Percentiles rank a stretch among this genome's conserved stretches.
phyloP scores from a whole-genome alignment of 495 filamentous ascomycete genomes.

The Podospora tetraspora region DNA sequence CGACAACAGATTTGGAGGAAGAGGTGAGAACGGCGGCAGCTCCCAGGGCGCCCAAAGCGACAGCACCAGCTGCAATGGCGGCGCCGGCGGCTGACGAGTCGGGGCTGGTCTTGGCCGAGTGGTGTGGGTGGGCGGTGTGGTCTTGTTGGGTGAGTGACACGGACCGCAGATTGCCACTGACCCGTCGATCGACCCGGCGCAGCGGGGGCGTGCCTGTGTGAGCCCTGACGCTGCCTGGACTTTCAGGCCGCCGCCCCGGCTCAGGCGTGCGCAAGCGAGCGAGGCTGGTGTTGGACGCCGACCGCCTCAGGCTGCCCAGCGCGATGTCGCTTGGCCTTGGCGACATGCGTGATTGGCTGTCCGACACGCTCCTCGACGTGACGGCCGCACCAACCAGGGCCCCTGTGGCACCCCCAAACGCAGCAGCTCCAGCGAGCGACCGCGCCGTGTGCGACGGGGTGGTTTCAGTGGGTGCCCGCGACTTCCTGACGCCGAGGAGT shows the following conservation, averaged over 20 bases:
- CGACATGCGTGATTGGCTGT: slow-evolving; percentile 23
- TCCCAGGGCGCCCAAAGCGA: slow-evolving; percentile 30
- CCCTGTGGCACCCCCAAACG: slow-evolving; percentile 10
- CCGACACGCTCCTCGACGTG: slow-evolving; percentile 17
- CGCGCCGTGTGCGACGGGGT: slow-evolving; percentile 1
- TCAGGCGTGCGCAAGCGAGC: slow-evolving; percentile 54
- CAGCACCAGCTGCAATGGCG: slow-evolving; percentile 25
- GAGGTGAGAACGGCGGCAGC: slow-evolving; percentile 27
- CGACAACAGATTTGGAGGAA: slow-evolving; percentile 51
- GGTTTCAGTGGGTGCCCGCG: background rate
- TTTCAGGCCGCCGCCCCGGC: slow-evolving; percentile 51
- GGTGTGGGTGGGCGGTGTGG: slow-evolving; percentile 23
- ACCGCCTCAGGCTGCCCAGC: slow-evolving; percentile 29
- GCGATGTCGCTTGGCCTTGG: slow-evolving; percentile 30
- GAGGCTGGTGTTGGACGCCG: slow-evolving; percentile 47
- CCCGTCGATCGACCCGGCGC: slow-evolving; percentile 64
- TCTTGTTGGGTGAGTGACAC: slow-evolving; percentile 58
- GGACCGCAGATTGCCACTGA: slow-evolving; percentile 74
- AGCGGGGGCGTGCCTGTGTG: slow-evolving; percentile 57
- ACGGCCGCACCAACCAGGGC: background rate
- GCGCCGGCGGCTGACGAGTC: slow-evolving; percentile 5
- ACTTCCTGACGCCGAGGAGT: slow-evolving; percentile 19
- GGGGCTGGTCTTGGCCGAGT: slow-evolving; percentile 4
- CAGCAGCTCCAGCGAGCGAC: background rate
- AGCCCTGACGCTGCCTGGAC: slow-evolving; percentile 50